phyloP scores from a whole-genome alignment of 2,329 filamentous ascomycete species.

The Xylariales sp. region DNA sequence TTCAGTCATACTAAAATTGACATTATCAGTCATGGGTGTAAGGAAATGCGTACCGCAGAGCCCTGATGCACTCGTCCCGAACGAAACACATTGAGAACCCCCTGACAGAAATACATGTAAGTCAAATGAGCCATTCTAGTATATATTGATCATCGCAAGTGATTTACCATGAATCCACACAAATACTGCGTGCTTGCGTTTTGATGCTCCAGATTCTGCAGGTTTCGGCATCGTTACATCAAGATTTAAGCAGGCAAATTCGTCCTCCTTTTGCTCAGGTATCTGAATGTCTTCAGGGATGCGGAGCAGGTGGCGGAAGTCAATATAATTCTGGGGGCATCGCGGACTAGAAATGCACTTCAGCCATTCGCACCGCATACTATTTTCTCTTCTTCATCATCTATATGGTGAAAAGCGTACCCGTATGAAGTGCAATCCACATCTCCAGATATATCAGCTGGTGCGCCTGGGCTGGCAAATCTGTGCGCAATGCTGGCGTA shows the following conservation, averaged over 20 bases:
- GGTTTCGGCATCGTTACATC: constrained; percentile 28
- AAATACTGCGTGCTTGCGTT: constrained; percentile 29
- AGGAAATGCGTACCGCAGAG: constrained; percentile 30
- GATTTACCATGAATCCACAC: constrained; percentile 43
- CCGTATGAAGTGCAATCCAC: too few relatives aligned
- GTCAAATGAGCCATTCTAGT: neutral
- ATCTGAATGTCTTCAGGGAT: constrained; percentile 26
- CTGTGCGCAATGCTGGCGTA: too few relatives aligned
- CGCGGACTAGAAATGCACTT: too few relatives aligned
- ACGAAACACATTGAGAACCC: constrained; percentile 39
- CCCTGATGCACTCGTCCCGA: constrained; percentile 33
- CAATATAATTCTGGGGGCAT: constrained; percentile 35
- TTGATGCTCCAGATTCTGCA: neutral
- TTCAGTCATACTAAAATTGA: neutral
- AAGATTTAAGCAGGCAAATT: constrained; percentile 38
- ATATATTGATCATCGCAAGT: neutral
- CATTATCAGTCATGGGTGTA: neutral
- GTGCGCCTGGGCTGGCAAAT: too few relatives aligned
- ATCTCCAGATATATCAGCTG: too few relatives aligned
- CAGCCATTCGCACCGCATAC: too few relatives aligned
- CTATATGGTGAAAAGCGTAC: too few relatives aligned
- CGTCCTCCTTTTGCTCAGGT: constrained; percentile 28
- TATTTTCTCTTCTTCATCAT: too few relatives aligned
- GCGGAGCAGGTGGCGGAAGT: constrained; percentile 37
- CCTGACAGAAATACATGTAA: constrained; percentile 15